Percentiles rank a stretch among this genome's conserved stretches.
These are phyloP conservation scores for Lipomyces starkeyi DNA, from an alignment of 805 yeast species.

Conservation along the genomic window DNA sequence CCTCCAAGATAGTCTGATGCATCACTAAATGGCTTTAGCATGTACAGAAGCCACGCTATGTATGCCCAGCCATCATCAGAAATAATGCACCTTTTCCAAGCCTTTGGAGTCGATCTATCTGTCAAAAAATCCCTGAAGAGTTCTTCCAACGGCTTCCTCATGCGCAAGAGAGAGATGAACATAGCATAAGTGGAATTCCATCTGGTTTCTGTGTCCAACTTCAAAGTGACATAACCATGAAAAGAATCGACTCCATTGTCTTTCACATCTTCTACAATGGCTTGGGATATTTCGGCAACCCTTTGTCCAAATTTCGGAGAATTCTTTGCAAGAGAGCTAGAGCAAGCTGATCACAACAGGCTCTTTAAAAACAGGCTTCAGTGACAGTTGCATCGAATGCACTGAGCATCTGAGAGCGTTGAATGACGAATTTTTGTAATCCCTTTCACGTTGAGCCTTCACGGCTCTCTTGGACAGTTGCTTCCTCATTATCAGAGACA, in stretches of 20 bases:
- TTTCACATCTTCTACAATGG: conserved; percentile 5
- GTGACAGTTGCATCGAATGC: conserved; percentile 9
- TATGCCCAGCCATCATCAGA: conserved; percentile 8
- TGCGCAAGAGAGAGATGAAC: conserved; percentile 8
- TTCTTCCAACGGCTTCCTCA: conserved; percentile 12
- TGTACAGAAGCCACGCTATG: conserved; percentile 6
- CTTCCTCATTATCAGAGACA: conserved; percentile 7
- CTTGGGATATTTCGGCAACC: conserved; percentile 6
- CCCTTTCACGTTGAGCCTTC: conserved; percentile 5
- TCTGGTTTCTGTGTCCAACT: conserved; percentile 9
- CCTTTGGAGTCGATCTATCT: background rate
- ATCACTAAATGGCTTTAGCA: conserved; percentile 8
- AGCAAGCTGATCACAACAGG: conserved; percentile 8
- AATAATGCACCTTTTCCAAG: conserved; percentile 7
- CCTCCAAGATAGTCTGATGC: conserved; percentile 7
- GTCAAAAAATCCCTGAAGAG: conserved; percentile 5
- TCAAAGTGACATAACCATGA: conserved; percentile 9
- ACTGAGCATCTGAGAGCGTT: conserved; percentile 2
- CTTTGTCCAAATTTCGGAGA: conserved; percentile 2
- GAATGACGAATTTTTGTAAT: no score
- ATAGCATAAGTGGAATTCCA: conserved; percentile 10
- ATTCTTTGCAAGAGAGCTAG: conserved; percentile 1
- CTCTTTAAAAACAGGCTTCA: conserved; percentile 10
- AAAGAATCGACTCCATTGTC: conserved; percentile 7
- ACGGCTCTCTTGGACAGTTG: conserved; percentile 6